phyloP scores from a whole-genome alignment of 2,329 filamentous ascomycete species.

The Fusarium sp. region DNA sequence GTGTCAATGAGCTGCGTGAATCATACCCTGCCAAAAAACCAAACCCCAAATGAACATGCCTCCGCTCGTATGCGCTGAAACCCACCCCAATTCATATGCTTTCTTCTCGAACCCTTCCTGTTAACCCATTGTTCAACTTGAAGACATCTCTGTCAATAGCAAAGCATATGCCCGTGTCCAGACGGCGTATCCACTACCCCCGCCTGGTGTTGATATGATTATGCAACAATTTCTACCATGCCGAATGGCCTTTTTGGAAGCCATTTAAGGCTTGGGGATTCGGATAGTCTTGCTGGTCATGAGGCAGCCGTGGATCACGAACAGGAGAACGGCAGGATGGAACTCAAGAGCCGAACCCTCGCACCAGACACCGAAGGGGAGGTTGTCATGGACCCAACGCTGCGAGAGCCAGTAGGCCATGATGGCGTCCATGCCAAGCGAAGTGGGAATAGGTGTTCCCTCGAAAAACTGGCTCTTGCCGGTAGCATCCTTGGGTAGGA shows the following conservation, averaged over 20 bases:
- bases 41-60: constrained; percentile 24
- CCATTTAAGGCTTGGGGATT: constrained; percentile 83
- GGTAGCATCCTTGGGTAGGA: constrained; percentile 88
- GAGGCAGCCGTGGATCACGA: constrained; percentile 88
- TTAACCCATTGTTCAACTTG: not conserved
- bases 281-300: constrained; percentile 97
- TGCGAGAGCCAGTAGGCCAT: constrained; percentile 92
- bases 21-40: constrained; percentile 42
- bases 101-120: constrained; percentile 8
- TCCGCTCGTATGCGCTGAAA: constrained; percentile 4
- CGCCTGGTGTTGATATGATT: constrained; percentile 4
- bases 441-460: constrained; percentile 95
- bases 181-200: constrained; percentile 10
- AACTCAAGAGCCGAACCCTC: constrained; percentile 80
- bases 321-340: constrained; percentile 84
- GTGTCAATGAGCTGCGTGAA: constrained; percentile 45
- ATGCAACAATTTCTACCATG: constrained; percentile 23
- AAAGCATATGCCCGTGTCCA: constrained; percentile 5
- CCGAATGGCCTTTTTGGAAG: constrained; percentile 25
- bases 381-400: constrained; percentile 80
- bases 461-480: constrained; percentile 98
- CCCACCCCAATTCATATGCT: constrained; percentile 10
- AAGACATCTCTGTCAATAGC: not conserved
- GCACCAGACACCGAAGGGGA: constrained; percentile 81
- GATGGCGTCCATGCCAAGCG: constrained; percentile 80